These are phyloP conservation scores for Trichocomaceae sp. DNA, from an alignment of 2,329 filamentous ascomycete genomes.

Conservation along the genomic window DNA sequence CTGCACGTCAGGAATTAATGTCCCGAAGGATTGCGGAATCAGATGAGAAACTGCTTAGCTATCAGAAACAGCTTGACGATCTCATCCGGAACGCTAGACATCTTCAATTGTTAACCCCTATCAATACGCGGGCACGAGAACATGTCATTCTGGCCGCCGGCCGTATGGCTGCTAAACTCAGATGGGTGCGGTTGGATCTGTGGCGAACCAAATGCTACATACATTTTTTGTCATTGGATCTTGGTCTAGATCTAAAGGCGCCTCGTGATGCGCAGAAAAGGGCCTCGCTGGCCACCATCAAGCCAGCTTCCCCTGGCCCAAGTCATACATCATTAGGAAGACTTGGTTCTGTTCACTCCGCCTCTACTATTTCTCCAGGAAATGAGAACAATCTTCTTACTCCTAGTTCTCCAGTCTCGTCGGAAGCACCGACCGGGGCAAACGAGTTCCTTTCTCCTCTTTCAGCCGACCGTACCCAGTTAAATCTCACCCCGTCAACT, in stretches of 20 bases:
- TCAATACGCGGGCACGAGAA: slow-evolving; percentile 84
- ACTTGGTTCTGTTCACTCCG: slow-evolving; percentile 19
- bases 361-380: slow-evolving; percentile 19
- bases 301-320: slow-evolving; percentile 17
- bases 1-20: slow-evolving; percentile 76
- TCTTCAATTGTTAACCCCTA: slow-evolving; percentile 78
- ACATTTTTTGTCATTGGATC: slow-evolving; percentile 76
- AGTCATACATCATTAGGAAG: slow-evolving; percentile 14
- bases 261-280: slow-evolving; percentile 6
- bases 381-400: slow-evolving; percentile 18
- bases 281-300: slow-evolving; percentile 7
- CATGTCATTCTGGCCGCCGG: slow-evolving; percentile 78
- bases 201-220: slow-evolving; percentile 87
- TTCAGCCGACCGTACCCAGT: slow-evolving; percentile 23
- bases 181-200: slow-evolving; percentile 90
- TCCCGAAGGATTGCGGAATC: slow-evolving; percentile 74
- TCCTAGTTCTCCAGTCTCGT: slow-evolving; percentile 10
- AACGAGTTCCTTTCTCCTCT: slow-evolving; percentile 20
- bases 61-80: slow-evolving; percentile 71
- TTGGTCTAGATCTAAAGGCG: slow-evolving; percentile 62
- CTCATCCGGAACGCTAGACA: slow-evolving; percentile 86
- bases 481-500: slow-evolving; percentile 28
- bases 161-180: slow-evolving; percentile 77
- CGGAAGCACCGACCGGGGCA: slow-evolving; percentile 16
- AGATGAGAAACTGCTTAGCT: slow-evolving; percentile 66